Conservation (phyloP, 2,329 filamentous ascomycete species). For the Alternaria infectoria region DNA sequence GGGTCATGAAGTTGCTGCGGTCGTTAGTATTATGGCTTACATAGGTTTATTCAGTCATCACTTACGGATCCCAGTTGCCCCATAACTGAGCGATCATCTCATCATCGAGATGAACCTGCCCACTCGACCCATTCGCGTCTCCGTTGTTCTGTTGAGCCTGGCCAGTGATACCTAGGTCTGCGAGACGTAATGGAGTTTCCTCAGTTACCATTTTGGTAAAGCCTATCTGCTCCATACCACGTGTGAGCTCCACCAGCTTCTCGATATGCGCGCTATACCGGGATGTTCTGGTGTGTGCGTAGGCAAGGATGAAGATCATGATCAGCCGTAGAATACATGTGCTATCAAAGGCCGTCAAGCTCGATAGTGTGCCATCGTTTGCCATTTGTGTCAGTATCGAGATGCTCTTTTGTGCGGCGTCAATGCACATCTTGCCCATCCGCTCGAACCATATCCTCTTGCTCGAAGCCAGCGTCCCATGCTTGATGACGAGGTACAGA, state of each 20-base stretch:
- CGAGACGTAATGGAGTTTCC: slow-evolving; percentile 41
- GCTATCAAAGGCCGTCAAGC: slow-evolving; percentile 45
- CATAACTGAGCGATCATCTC: slow-evolving; percentile 39
- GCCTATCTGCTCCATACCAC: slow-evolving; percentile 42
- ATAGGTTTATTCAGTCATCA: neutral
- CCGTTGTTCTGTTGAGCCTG: slow-evolving; percentile 4
- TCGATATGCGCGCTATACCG: slow-evolving; percentile 38
- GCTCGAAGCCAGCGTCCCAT: slow-evolving; percentile 27
- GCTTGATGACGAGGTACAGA: slow-evolving; percentile 41
- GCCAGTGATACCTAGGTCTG: slow-evolving; percentile 37
- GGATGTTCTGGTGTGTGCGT: slow-evolving; percentile 34
- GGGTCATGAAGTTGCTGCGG: slow-evolving; percentile 39
- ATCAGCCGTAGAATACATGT: slow-evolving; percentile 42
- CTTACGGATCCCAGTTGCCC: slow-evolving; percentile 43
- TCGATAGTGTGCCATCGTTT: slow-evolving; percentile 32
- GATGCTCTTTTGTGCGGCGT: slow-evolving; percentile 39
- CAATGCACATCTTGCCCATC: slow-evolving; percentile 43
- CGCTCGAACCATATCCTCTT: slow-evolving; percentile 44
- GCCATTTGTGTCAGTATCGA: slow-evolving; percentile 40
- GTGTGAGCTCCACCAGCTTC: slow-evolving; percentile 27
- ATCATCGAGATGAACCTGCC: slow-evolving; percentile 33
- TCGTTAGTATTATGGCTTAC: neutral
- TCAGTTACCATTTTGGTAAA: slow-evolving; percentile 45
- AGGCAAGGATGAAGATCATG: slow-evolving; percentile 47
- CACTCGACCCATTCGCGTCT: neutral